phyloP scores from a whole-genome alignment of 352 stramenopile species.

The Phytophthora syringae region DNA sequence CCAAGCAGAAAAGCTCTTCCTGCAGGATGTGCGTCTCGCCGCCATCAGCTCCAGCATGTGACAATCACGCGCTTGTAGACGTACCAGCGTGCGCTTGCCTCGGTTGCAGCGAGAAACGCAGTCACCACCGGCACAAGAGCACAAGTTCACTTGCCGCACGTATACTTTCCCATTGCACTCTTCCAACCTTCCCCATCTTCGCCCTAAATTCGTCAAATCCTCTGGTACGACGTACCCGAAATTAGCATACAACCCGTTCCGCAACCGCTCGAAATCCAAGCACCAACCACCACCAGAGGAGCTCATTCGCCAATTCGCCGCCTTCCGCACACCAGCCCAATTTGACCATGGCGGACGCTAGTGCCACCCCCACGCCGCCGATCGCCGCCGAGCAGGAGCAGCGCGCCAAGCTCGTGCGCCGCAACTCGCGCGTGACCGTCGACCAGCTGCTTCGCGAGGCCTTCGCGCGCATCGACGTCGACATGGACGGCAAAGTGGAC shows the following conservation, averaged over 20 bases:
- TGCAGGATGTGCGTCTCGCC: slow-evolving; percentile 20
- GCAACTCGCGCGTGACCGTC: slow-evolving; percentile 82
- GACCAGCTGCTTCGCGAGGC: slow-evolving; percentile 75
- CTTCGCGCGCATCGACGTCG: slow-evolving; percentile 77
- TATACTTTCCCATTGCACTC: no score
- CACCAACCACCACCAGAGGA: slow-evolving; percentile 25
- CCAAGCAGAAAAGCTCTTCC: slow-evolving; percentile 34
- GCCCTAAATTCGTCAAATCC: slow-evolving; percentile 1
- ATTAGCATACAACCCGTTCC: slow-evolving; percentile 32
- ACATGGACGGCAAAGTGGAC: slow-evolving; percentile 74
- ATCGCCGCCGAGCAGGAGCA: slow-evolving; percentile 24
- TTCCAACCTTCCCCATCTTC: no score
- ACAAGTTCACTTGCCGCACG: neutral
- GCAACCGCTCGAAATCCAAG: slow-evolving; percentile 21
- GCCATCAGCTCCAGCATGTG: slow-evolving; percentile 15
- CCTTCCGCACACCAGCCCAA: neutral
- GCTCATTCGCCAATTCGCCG: slow-evolving; percentile 18
- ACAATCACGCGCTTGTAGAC: slow-evolving; percentile 1
- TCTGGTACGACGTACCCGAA: slow-evolving; percentile 9
- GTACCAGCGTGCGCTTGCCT: slow-evolving; percentile 17
- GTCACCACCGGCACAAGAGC: slow-evolving; percentile 17
- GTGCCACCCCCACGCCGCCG: neutral
- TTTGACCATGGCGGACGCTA: slow-evolving; percentile 32
- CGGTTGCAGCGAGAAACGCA: slow-evolving; percentile 16
- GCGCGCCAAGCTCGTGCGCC: slow-evolving; percentile 64